A percentile compares a stretch with the other conserved stretches of the same genome.
Conservation (phyloP, 2,329 filamentous ascomycete species). For the Penicillium frequentans region DNA sequence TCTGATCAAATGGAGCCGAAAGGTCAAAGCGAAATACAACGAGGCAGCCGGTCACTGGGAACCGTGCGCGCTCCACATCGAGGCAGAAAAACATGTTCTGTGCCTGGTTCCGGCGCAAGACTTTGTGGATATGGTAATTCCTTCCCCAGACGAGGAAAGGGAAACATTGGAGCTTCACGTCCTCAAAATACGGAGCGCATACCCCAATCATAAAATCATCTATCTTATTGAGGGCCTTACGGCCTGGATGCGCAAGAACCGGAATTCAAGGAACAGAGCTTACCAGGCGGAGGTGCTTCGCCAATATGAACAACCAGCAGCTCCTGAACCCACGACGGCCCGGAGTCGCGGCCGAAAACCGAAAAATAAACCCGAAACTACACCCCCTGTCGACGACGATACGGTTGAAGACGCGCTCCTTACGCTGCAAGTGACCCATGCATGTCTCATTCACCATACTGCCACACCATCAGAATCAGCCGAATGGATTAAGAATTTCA, state of each 20-base stretch:
- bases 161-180: slow-evolving; percentile 61
- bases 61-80: slow-evolving; percentile 52
- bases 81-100: slow-evolving; percentile 61
- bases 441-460: slow-evolving; percentile 70
- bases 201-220: slow-evolving; percentile 57
- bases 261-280: slow-evolving; percentile 64
- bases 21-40: slow-evolving; percentile 64
- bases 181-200: slow-evolving; percentile 53
- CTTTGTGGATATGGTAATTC: slow-evolving; percentile 62
- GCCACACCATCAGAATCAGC: slow-evolving; percentile 62
- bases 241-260: slow-evolving; percentile 68
- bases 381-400: slow-evolving; percentile 64
- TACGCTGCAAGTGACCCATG: slow-evolving; percentile 67
- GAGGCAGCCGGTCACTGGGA: slow-evolving; percentile 64
- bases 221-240: slow-evolving; percentile 72
- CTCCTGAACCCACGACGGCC: slow-evolving; percentile 19
- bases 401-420: slow-evolving; percentile 70
- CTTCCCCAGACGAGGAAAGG: slow-evolving; percentile 39
- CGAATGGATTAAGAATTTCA: slow-evolving; percentile 71
- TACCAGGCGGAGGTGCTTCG: slow-evolving; percentile 65
- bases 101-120: slow-evolving; percentile 63
- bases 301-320: slow-evolving; percentile 37
- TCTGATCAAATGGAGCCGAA: slow-evolving; percentile 68
- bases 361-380: slow-evolving; percentile 42
- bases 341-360: slow-evolving; percentile 31